Conservation (phyloP, 805 yeast genomes). For the Candida peoriensis region DNA sequence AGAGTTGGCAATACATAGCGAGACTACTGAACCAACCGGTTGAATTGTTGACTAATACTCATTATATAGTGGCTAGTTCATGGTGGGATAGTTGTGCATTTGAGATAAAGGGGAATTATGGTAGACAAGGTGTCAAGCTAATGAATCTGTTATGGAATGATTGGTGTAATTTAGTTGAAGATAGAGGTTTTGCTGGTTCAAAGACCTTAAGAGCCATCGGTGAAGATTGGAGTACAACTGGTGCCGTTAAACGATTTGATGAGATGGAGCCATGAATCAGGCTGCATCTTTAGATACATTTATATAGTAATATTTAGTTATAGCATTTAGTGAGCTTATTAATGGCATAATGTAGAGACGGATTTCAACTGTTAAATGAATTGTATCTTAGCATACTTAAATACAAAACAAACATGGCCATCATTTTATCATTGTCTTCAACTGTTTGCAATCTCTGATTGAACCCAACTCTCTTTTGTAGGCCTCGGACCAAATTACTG, state of each 20-base stretch:
- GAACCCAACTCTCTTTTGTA: too few relatives aligned
- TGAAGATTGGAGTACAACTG: slow-evolving; percentile 64
- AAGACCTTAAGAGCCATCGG: slow-evolving; percentile 71
- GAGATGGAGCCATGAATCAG: slow-evolving; percentile 31
- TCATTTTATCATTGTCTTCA: too few relatives aligned
- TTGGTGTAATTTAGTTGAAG: slow-evolving; percentile 51
- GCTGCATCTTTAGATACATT: too few relatives aligned
- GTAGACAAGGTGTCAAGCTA: slow-evolving; percentile 65
- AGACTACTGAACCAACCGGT: slow-evolving; percentile 57
- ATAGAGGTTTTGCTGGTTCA: slow-evolving; percentile 58
- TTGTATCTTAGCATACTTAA: too few relatives aligned
- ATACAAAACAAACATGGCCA: too few relatives aligned
- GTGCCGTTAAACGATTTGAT: slow-evolving; percentile 37
- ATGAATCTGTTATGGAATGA: slow-evolving; percentile 39
- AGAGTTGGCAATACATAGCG: slow-evolving; percentile 71
- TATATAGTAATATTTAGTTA: too few relatives aligned
- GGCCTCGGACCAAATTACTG: too few relatives aligned
- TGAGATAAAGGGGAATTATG: slow-evolving; percentile 52
- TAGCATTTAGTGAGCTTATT: too few relatives aligned
- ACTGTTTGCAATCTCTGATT: too few relatives aligned
- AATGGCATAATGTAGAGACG: too few relatives aligned
- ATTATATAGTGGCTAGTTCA: slow-evolving; percentile 63
- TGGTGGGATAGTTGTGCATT: slow-evolving; percentile 90
- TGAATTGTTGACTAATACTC: slow-evolving; percentile 54
- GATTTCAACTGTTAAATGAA: too few relatives aligned